Conservation (phyloP, 2,329 filamentous ascomycete species). For the Diaporthe sp. region DNA sequence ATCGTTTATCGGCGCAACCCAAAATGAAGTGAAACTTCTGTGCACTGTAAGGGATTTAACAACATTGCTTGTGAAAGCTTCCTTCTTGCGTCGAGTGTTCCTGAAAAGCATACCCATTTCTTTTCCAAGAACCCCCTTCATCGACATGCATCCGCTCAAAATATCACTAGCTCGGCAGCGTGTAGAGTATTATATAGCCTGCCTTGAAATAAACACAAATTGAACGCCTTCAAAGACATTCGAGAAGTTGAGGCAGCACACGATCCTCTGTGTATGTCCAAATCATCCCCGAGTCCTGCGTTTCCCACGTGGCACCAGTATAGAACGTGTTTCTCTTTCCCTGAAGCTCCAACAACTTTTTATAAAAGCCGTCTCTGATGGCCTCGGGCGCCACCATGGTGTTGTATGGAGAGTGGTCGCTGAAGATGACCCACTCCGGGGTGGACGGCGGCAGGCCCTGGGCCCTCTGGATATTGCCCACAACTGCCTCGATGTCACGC, state of each 20-base stretch:
- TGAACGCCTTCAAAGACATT: not conserved
- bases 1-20: fast-evolving
- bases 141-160: not conserved
- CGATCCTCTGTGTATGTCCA: not conserved
- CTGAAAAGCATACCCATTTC: no score
- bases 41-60: no score
- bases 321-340: not conserved
- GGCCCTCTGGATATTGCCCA: not conserved
- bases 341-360: not conserved
- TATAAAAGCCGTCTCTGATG: not conserved
- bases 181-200: fast-evolving
- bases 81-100: no score
- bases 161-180: fast-evolving
- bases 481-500: not conserved
- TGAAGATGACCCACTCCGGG: not conserved
- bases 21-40: not conserved
- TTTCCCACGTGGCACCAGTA: not conserved
- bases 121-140: no score
- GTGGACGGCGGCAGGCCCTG: not conserved
- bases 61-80: no score
- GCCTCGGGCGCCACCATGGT: not conserved
- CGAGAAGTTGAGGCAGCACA: not conserved
- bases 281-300: not conserved
- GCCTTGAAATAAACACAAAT: not conserved
- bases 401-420: slow-evolving; percentile 2